These are phyloP conservation scores for Ceratocystis colombiana DNA, from an alignment of 2,329 filamentous ascomycete species.

Conservation along the genomic window DNA sequence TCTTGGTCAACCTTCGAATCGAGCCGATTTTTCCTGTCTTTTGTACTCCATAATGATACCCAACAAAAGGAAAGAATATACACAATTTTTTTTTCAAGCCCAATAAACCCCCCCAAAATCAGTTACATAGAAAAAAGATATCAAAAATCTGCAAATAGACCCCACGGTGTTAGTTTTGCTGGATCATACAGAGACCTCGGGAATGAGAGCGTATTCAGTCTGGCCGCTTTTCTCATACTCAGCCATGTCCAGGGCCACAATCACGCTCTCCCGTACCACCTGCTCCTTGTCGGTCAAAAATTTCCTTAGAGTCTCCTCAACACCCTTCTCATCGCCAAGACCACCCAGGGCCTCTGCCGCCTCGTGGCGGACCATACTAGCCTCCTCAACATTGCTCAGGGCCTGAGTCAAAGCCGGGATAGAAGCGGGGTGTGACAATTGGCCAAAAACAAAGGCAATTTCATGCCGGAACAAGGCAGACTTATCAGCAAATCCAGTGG, in stretches of 20 bases:
- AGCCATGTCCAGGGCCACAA: slow-evolving; percentile 95
- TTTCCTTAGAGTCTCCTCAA: slow-evolving; percentile 70
- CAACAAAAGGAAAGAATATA: slow-evolving; percentile 26
- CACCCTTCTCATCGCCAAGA: slow-evolving; percentile 83
- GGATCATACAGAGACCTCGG: slow-evolving; percentile 44
- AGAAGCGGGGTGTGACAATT: slow-evolving; percentile 90
- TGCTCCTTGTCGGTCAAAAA: slow-evolving; percentile 86
- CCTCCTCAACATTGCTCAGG: slow-evolving; percentile 69
- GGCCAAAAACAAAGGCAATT: slow-evolving; percentile 95
- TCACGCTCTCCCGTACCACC: slow-evolving; percentile 86
- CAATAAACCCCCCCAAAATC: slow-evolving; percentile 16
- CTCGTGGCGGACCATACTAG: slow-evolving; percentile 94
- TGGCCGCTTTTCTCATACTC: slow-evolving; percentile 88
- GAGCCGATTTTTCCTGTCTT: slow-evolving; percentile 21
- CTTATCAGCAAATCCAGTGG: slow-evolving; percentile 71
- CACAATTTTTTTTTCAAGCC: slow-evolving; percentile 20
- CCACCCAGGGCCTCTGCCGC: slow-evolving; percentile 93
- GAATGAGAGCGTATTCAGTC: slow-evolving; percentile 84
- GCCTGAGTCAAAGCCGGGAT: slow-evolving; percentile 77
- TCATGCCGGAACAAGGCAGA: slow-evolving; percentile 95
- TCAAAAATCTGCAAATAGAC: slow-evolving; percentile 3
- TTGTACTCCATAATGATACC: slow-evolving; percentile 25
- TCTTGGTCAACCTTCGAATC: slow-evolving; percentile 16
- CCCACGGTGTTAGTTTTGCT: not conserved
- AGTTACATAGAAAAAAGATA: slow-evolving; percentile 2